Percentiles rank a stretch among this genome's conserved stretches.
Conservation (phyloP, 306 rosid species). For the Dicorynia guianensis region DNA sequence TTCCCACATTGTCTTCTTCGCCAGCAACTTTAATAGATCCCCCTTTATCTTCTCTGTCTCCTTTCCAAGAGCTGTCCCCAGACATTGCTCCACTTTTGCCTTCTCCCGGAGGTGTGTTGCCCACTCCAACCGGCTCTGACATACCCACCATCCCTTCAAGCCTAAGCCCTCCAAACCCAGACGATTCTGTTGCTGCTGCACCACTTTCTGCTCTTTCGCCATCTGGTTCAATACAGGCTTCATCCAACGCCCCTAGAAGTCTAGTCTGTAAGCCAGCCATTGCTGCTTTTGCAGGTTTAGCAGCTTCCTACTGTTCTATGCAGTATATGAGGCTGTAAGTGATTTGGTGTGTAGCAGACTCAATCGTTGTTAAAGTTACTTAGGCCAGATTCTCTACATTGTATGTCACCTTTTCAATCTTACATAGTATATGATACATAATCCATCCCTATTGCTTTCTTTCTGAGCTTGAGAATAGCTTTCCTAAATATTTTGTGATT, state of each 20-base stretch:
- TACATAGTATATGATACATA: constrained; percentile 37
- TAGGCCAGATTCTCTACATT: constrained; percentile 32
- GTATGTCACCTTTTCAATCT: constrained; percentile 48
- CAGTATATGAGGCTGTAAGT: constrained; percentile 49
- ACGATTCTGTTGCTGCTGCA: constrained; percentile 48
- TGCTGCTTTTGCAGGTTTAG: constrained; percentile 53
- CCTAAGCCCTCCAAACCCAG: constrained; percentile 68
- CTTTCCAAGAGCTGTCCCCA: constrained; percentile 53
- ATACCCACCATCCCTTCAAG: constrained; percentile 64
- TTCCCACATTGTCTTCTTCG: constrained; percentile 37
- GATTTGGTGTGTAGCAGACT: constrained; percentile 39
- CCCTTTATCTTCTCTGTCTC: constrained; percentile 24
- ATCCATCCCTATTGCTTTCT: constrained; percentile 31
- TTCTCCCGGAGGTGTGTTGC: constrained; percentile 51
- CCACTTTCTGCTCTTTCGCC: constrained; percentile 71
- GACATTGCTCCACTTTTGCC: constrained; percentile 67
- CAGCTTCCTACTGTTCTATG: constrained; percentile 44
- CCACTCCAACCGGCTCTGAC: constrained; percentile 45
- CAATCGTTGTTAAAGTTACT: constrained; percentile 35
- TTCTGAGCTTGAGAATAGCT: constrained; percentile 32
- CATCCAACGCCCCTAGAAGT: constrained; percentile 51
- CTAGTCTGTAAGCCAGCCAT: constrained; percentile 33
- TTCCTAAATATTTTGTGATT: constrained; percentile 9
- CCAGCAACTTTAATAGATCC: constrained; percentile 34
- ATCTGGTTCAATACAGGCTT: constrained; percentile 57